Base-by-base conservation (phyloP, 148 eudicot genomes). In the Silene latifolia region DNA sequence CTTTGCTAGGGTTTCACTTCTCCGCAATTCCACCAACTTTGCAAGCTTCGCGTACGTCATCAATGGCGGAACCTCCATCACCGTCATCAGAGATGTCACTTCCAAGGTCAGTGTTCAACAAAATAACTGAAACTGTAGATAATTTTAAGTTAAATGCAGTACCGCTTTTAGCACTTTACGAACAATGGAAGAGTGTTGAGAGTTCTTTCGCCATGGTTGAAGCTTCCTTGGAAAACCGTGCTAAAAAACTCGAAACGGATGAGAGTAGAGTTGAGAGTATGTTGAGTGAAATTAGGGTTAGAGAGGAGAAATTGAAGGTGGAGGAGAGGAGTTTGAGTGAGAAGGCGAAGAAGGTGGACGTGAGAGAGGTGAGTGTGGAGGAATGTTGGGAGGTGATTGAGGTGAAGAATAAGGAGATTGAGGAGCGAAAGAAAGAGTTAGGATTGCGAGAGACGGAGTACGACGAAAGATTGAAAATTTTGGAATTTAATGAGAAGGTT, bases 101-200 rank as follows among this genome's bases (percentile, higher is more conserved):
- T 12, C 15, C 35, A 9, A 61, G 29, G 65, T 61, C 15, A 61
- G 29, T 61, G 13, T 11, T 61, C 5, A 2, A 24, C 27, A 61
- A 61, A 61, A 61, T 61, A 1, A 24, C 13, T 9, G 65, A 61
- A 61, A 61, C 65, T 24, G 32, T 70, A 15, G 42, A 70, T 25
- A 70, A 51, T 23, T 51, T 24, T 4, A 54, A 51, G 35, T 51
- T 9, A 48, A n/a, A 70, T 7, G 73, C 73, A 1, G 0, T 12
- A 70, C 73, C 73, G 14, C 73, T 25, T 23, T 70, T 70, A 23
- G 24, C 65, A 27, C 65, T 61, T 61, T 70, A 27, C 23, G 74
- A 71, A 15, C 47, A 71, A 56, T 71, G 74, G 74, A 54, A 53
- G 15, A 56, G 4, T 12, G 7, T 71, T 15, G 44, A 71, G 24